phyloP scores from a whole-genome alignment of 73 alveolate genomes.

The Blepharisma japonicum region DNA sequence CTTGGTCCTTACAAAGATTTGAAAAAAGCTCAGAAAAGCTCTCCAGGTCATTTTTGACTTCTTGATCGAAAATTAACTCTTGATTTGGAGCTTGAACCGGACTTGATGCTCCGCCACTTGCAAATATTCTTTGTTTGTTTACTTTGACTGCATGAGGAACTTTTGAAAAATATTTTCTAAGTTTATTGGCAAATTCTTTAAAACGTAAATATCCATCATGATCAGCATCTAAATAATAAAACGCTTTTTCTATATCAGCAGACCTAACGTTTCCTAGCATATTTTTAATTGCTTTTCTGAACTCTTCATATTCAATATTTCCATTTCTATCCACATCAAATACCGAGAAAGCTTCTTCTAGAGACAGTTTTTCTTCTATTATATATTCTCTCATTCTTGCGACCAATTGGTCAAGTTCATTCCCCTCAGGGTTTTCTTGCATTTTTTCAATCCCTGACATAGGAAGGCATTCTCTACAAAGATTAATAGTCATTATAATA shows the following conservation, averaged over 20 bases:
- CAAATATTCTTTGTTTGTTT: not conserved
- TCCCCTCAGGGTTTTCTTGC: not conserved
- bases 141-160: not conserved
- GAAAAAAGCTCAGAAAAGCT: not conserved
- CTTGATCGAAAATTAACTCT: not conserved
- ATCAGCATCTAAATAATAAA: constrained; percentile 2
- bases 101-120: not conserved
- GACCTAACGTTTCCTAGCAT: not conserved
- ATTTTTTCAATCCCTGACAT: not conserved
- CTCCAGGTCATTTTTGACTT: not conserved
- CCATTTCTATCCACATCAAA: constrained; percentile 20
- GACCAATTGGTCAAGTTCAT: not conserved
- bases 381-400: not conserved
- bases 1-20: not conserved
- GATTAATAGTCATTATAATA: not conserved
- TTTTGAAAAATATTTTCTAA: not conserved
- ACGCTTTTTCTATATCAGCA: not conserved
- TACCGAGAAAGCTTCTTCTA: not conserved
- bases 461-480: not conserved
- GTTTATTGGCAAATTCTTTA: not conserved
- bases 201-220: not conserved
- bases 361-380: not conserved
- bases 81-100: not conserved
- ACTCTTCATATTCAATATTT: not conserved
- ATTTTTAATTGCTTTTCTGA: not conserved